Base-by-base conservation (phyloP, 1,284 basidiomycete genomes). In the Athelia psychrophila region DNA sequence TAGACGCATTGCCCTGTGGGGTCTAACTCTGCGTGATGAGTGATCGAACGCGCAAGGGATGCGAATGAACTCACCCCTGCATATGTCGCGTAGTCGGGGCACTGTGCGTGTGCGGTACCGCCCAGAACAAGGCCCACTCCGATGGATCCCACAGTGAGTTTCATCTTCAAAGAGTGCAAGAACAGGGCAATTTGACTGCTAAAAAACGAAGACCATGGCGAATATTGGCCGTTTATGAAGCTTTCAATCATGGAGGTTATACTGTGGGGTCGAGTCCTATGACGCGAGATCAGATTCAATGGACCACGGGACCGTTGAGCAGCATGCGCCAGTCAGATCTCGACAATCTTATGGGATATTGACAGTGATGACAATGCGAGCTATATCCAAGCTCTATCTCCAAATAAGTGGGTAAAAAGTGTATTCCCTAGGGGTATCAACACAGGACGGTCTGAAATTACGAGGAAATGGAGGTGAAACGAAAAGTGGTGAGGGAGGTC, bases 11-110 rank as follows among this genome's bases (percentile, higher is more conserved):
- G 2, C 79, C 83, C 63, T 88, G 87, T 20, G 83, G 79, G 22
- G 57, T 72, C 80, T 84, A 54, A 32, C 45, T 58, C 38, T 46
- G 58, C 5, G 49, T 52, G 48, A 52, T n/a, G 45, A 32, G 49
- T 35, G 27, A 16, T 50, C 49, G 16, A 30, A 33, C 22, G 44
- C 44, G 18, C 18, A 6, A 13, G 9, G 8, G n/a, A 38, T 6
- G 27, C 44, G 12, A 47, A 5, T 25, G 40, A 51, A 19, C 19
- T 19, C 54, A 83, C 84, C 68, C 79, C 76, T n/a, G 85, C 77
- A 62, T 78, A 87, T 1, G 70, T 71, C 12, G 83, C 81, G 58
- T 79, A 88, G 59, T 83, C 81, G 30, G 83, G 83, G 60, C 85
- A 88, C 63, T 76, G 72, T 23, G 73, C 73, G 13, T 65, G 58